phyloP scores from a whole-genome alignment of 2,329 filamentous ascomycete species.

The Trichoderma gracile region DNA sequence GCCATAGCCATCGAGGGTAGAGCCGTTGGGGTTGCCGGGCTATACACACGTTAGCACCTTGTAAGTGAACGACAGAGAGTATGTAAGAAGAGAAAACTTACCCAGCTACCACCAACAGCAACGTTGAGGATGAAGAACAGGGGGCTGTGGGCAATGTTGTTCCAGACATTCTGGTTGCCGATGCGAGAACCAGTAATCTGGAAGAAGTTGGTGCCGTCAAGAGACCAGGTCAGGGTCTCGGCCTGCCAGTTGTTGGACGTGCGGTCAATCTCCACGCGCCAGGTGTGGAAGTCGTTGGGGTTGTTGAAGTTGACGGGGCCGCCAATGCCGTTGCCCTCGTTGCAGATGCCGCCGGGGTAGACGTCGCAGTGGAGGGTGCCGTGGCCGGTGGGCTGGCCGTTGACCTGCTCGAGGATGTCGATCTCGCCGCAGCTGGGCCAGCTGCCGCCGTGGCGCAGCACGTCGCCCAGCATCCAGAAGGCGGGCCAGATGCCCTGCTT shows the following conservation, averaged over 20 bases:
- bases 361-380: conserved; percentile 56
- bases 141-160: conserved; percentile 50
- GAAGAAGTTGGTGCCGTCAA: conserved; percentile 48
- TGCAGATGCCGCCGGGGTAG: conserved; percentile 50
- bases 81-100: conserved; percentile 37
- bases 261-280: conserved; percentile 53
- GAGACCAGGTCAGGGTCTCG: conserved; percentile 54
- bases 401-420: conserved; percentile 59
- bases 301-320: conserved; percentile 41
- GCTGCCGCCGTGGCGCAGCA: conserved; percentile 47
- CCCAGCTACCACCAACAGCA: conserved; percentile 56
- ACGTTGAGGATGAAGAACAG: conserved; percentile 57
- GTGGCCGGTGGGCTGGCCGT: conserved; percentile 49
- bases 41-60: conserved; percentile 29
- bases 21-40: conserved; percentile 51
- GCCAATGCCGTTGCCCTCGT: conserved; percentile 50
- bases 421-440: conserved; percentile 60
- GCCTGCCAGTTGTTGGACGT: conserved; percentile 46
- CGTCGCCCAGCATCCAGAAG: conserved; percentile 58
- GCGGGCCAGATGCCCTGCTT: conserved; percentile 61
- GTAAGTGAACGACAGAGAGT: neutral
- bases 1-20: conserved; percentile 49
- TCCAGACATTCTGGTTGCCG: conserved; percentile 50
- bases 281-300: conserved; percentile 48
- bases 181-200: conserved; percentile 48